Evolutionary conservation across 1,284 basidiomycete genomes (phyloP).

Genomic region (Cryptococcus depauperatus): DNA sequence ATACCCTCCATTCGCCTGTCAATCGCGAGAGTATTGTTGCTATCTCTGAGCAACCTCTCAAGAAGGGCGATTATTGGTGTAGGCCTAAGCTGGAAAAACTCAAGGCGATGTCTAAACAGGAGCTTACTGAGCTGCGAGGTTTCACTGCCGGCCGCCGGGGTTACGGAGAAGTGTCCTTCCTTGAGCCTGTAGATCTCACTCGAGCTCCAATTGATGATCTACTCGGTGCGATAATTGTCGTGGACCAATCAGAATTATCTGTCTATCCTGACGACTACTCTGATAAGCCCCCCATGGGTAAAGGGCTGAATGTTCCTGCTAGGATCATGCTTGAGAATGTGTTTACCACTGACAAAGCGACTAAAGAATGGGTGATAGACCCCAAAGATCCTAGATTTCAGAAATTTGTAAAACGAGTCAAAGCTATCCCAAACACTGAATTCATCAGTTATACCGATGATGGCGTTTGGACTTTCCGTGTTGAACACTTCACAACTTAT

Average conservation of each 20-base stretch:
- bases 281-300: constrained; percentile 68
- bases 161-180: constrained; percentile 82
- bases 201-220: constrained; percentile 70
- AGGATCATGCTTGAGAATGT: constrained; percentile 70
- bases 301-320: constrained; percentile 83
- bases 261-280: constrained; percentile 86
- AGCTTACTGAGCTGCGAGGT: constrained; percentile 58
- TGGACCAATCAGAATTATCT: constrained; percentile 83
- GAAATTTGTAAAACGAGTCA: constrained; percentile 75
- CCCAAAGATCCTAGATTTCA: constrained; percentile 60
- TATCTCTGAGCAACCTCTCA: constrained; percentile 46
- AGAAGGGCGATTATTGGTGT: constrained; percentile 84
- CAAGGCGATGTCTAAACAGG: constrained; percentile 56
- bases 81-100: constrained; percentile 67
- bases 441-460: constrained; percentile 72
- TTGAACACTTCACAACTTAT: constrained; percentile 69
- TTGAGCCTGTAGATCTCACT: constrained; percentile 87
- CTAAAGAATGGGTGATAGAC: constrained; percentile 82
- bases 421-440: constrained; percentile 73
- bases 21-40: constrained; percentile 31
- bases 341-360: constrained; percentile 87
- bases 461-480: constrained; percentile 88
- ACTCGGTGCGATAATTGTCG: constrained; percentile 77
- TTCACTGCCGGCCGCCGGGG: constrained; percentile 84
- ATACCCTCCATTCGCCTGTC: constrained; percentile 14